Evolutionary conservation across 202 grass and related monocot genomes (phyloP).

Genomic region (Digitaria exilis): DNA sequence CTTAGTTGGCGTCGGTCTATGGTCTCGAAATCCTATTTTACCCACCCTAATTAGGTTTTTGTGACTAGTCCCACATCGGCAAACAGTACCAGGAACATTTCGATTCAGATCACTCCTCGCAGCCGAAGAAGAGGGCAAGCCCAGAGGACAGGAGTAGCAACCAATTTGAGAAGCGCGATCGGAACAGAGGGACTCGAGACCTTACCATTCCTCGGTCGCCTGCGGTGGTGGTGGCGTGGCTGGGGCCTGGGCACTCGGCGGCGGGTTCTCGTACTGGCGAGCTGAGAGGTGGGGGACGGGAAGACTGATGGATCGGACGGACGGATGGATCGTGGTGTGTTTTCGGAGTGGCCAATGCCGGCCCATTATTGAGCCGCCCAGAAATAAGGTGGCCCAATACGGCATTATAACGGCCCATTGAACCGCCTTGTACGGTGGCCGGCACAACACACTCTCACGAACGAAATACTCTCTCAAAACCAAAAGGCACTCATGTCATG

Average conservation of each 20-base stretch:
- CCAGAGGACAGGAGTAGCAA: background rate
- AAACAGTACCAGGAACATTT: background rate
- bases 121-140: conserved; percentile 86
- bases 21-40: background rate
- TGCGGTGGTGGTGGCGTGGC: background rate
- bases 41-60: background rate
- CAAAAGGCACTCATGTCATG: too few relatives aligned
- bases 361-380: too few relatives aligned
- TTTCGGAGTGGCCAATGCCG: too few relatives aligned
- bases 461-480: too few relatives aligned
- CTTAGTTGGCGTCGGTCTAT: background rate
- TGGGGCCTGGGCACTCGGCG: background rate
- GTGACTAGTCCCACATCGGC: background rate
- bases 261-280: background rate
- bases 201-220: background rate
- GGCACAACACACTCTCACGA: too few relatives aligned
- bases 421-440: too few relatives aligned
- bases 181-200: background rate
- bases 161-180: background rate
- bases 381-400: too few relatives aligned
- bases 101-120: background rate
- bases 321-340: background rate
- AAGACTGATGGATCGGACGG: background rate
- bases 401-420: too few relatives aligned
- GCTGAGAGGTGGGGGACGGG: background rate